Percentiles rank a stretch among this genome's conserved stretches.
Conservation (phyloP, 129 eudicot genomes). For the Cynara cardunculus region DNA sequence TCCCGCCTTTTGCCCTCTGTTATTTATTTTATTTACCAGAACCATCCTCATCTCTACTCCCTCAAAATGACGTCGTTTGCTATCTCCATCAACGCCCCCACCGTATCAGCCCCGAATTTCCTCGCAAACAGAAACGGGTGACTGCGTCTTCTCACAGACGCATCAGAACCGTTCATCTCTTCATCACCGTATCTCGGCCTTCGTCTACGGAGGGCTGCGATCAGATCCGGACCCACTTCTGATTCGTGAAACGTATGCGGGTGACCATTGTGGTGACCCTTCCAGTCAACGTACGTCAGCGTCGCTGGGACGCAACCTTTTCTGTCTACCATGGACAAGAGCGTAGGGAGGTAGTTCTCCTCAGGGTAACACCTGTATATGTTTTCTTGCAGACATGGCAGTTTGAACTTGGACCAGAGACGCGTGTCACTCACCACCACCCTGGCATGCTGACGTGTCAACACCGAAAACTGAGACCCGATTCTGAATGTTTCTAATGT, state of each 20-base stretch:
- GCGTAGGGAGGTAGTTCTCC: constrained; percentile 88
- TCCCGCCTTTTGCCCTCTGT: constrained; percentile 39
- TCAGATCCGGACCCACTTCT: constrained; percentile 62
- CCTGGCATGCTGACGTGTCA: constrained; percentile 76
- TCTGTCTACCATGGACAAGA: constrained; percentile 64
- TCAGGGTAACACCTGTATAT: constrained; percentile 79
- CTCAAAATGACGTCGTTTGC: constrained; percentile 54
- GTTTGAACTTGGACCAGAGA: constrained; percentile 74
- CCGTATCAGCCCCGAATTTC: constrained; percentile 54
- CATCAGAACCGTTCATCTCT: constrained; percentile 47
- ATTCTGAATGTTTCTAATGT: constrained; percentile 44
- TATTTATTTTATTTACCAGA: not conserved
- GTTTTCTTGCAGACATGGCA: constrained; percentile 43
- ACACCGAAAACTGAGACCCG: constrained; percentile 83
- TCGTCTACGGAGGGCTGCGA: constrained; percentile 32
- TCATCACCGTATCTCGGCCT: constrained; percentile 75
- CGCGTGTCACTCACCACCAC: constrained; percentile 48
- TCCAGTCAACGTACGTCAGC: constrained; percentile 89
- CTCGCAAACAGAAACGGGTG: constrained; percentile 82
- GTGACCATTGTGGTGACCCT: constrained; percentile 52
- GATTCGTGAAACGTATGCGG: constrained; percentile 50
- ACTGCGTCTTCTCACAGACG: constrained; percentile 21
- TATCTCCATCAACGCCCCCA: constrained; percentile 45
- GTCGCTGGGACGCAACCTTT: constrained; percentile 67
- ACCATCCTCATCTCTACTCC: constrained; percentile 27